A percentile compares a stretch with the other conserved stretches of the same genome.
phyloP scores from a whole-genome alignment of 1,284 basidiomycete genomes.

The Ustilago tritici region DNA sequence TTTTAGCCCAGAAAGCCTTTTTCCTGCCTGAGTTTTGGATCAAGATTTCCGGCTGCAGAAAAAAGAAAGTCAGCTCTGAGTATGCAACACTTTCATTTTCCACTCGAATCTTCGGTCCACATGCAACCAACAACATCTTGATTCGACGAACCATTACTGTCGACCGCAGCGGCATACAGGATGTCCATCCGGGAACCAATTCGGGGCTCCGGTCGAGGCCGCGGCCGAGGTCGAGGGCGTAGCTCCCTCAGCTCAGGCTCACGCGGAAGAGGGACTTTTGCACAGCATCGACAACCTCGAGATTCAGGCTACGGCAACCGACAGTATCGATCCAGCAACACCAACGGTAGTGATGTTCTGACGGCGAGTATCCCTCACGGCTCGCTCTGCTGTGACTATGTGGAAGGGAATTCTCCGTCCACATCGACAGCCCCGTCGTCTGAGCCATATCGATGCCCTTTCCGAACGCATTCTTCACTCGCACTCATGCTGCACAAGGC shows the following conservation, averaged over 20 bases:
- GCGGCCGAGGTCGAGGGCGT: conserved; percentile 22
- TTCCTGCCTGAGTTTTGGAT: conserved; percentile 2
- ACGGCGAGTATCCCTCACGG: conserved; percentile 11
- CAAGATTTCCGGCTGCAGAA: background rate
- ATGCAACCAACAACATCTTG: background rate
- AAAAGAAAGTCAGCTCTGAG: background rate
- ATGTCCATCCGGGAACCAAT: conserved; percentile 20
- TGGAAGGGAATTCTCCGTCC: conserved; percentile 38
- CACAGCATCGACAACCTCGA: conserved; percentile 38
- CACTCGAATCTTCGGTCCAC: background rate
- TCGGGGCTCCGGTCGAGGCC: conserved; percentile 16
- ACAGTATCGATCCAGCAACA: conserved; percentile 3
- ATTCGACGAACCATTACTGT: background rate
- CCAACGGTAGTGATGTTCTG: background rate
- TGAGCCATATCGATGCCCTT: conserved; percentile 34
- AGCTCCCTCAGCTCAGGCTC: conserved; percentile 5
- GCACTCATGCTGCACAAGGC: conserved; percentile 64
- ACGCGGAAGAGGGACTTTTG: conserved; percentile 28
- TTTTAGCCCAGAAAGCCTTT: background rate
- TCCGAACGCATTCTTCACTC: conserved; percentile 37
- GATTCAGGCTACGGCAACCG: conserved; percentile 35
- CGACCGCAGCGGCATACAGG: background rate
- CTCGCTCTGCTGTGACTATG: conserved; percentile 37
- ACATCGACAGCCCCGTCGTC: conserved; percentile 20
- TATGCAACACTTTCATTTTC: background rate